Conservation (phyloP, 192 early-diverging fungal species). For the Irineochytrium annulatum region DNA sequence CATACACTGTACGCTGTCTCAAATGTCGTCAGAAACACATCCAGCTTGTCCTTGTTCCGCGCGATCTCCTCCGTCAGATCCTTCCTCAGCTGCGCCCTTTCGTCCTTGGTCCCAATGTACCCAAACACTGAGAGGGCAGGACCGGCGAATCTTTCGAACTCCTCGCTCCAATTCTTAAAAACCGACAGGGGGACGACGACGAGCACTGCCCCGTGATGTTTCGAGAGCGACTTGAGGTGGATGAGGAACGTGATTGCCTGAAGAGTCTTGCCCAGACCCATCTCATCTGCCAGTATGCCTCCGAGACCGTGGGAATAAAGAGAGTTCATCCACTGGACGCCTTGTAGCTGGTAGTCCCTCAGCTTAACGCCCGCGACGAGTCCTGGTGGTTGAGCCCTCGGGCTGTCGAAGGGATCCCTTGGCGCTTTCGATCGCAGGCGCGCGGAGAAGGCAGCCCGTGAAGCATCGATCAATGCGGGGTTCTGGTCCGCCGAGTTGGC, state of each 20-base stretch:
- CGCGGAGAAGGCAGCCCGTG: too few relatives aligned
- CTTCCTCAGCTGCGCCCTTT: constrained; percentile 23
- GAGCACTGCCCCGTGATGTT: constrained; percentile 54
- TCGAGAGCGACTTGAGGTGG: constrained; percentile 40
- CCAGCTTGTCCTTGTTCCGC: constrained; percentile 38
- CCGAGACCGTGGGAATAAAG: constrained; percentile 64
- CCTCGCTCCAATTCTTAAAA: constrained; percentile 80
- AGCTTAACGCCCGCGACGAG: not conserved
- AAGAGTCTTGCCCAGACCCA: constrained; percentile 78
- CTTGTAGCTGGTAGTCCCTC: constrained; percentile 61
- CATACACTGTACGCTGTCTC: constrained; percentile 9
- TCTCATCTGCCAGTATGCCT: constrained; percentile 54
- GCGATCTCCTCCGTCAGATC: constrained; percentile 47
- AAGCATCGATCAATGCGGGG: too few relatives aligned
- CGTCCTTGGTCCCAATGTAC: constrained; percentile 39
- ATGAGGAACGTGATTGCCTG: constrained; percentile 82
- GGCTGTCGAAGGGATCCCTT: too few relatives aligned
- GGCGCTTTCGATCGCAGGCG: too few relatives aligned
- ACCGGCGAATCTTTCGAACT: constrained; percentile 55
- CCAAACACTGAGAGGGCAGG: constrained; percentile 11
- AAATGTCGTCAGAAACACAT: constrained; percentile 73
- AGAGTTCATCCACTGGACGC: constrained; percentile 76
- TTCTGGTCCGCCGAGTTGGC: too few relatives aligned
- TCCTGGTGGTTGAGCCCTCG: not conserved
- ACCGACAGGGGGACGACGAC: constrained; percentile 77